Evolutionary conservation across 1,139 yeast genomes (phyloP), one percentile per base, ranked within the genome.

Genomic region (Nakaseomyces kungkrabaensis): DNA sequence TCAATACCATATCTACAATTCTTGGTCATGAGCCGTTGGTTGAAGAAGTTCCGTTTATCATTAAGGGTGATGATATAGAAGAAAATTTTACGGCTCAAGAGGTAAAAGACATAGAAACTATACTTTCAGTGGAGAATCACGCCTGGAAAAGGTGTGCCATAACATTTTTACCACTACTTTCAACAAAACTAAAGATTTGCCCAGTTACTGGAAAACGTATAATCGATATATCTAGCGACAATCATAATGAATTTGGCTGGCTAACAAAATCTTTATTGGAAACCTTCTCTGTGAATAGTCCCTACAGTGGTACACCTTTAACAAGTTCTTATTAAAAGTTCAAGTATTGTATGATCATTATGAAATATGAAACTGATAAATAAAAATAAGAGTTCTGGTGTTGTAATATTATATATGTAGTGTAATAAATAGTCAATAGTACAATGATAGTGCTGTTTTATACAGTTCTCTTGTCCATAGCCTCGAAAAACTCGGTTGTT

Each of bases 131-230:
- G 7, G 58, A 61, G 25, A 65, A 61, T 2, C 67, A 66, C 48
- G 36, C 43, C 11, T 71, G 73, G 74, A 63, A 61, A 32, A 58
- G 71, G 32, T 71, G 74, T 50, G 53, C 66, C 8, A 54, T 68
- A 1, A 67, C 72, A 0, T 56, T 65, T 31, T 50, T 71, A 24
- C 74, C 74, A 0, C 51, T 71, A 1, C 13, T 71, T n/a, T 59
- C 69, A 0, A 63, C 70, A 0, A 50, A 57, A 4, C 67, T 68
- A 1, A 68, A 64, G 46, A 51, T 60, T 10, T 72, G 72, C 50
- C 68, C 71, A 3, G 70, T 68, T 1, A 68, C 69, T 25, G 59
- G 57, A 1, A 57, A 55, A 37, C 56, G 72, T 44, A 61, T 68
- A 4, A 62, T 70, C 40, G 69, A 69, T 51, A 55, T 68, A 8